These are phyloP conservation scores for Sphaerulina musiva DNA, from an alignment of 2,329 filamentous ascomycete species.

Conservation along the genomic window DNA sequence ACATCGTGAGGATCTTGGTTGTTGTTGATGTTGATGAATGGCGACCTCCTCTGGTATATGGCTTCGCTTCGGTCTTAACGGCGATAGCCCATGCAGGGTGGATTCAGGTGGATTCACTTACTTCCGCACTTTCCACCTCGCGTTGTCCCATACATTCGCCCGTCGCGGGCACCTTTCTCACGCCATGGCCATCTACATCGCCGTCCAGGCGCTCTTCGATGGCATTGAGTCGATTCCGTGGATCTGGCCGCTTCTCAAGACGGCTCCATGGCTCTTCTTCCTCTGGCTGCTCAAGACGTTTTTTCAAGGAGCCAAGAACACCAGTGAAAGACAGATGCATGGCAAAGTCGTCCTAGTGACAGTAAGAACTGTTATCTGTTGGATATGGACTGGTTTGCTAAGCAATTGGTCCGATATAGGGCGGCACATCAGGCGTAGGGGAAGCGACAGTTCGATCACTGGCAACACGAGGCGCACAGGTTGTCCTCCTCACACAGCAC, in stretches of 20 bases:
- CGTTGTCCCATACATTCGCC: neutral
- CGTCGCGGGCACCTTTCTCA: neutral
- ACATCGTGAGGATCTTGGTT: neutral
- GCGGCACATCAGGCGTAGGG: conserved; percentile 89
- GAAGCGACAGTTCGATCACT: conserved; percentile 68
- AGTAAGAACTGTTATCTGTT: conserved; percentile 40
- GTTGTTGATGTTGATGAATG: neutral
- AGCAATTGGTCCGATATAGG: conserved; percentile 39
- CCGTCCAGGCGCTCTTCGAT: conserved; percentile 48
- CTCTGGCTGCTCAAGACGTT: conserved; percentile 63
- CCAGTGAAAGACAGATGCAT: conserved; percentile 76
- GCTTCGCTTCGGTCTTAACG: neutral
- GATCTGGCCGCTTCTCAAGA: conserved; percentile 39
- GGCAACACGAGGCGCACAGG: conserved; percentile 75
- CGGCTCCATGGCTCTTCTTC: conserved; percentile 47
- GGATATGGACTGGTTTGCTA: conserved; percentile 14
- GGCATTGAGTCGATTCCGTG: conserved; percentile 47
- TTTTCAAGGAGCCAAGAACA: conserved; percentile 67
- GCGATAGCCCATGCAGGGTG: neutral
- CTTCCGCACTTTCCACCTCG: neutral
- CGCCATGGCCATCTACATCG: conserved; percentile 57
- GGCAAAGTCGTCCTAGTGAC: conserved; percentile 92
- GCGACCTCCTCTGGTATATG: neutral
- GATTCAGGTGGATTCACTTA: neutral
- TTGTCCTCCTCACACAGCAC: conserved; percentile 81